Evolutionary conservation across 768 basidiomycete genomes (phyloP).

Genomic region (Mycena rebaudengoi): DNA sequence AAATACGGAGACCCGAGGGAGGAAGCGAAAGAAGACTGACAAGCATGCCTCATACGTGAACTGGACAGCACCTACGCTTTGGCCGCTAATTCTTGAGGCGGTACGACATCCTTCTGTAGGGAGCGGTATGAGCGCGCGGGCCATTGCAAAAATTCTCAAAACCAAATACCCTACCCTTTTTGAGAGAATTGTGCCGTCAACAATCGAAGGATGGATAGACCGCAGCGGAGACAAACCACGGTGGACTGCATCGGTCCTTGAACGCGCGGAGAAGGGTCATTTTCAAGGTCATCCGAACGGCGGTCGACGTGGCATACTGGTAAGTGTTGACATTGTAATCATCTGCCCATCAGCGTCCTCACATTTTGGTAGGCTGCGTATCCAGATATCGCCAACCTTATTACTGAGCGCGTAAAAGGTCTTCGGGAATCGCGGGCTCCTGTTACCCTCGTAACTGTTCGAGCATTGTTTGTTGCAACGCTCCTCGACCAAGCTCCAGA

Average conservation of each 20-base stretch:
- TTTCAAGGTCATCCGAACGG: slow-evolving; percentile 22
- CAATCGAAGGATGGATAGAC: background rate
- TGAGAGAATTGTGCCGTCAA: background rate
- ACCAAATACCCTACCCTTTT: background rate
- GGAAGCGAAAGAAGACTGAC: background rate
- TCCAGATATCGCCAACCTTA: slow-evolving; percentile 1
- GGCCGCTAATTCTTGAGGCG: background rate
- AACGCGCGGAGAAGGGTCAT: slow-evolving; percentile 3
- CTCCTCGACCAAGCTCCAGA: background rate
- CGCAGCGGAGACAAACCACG: background rate
- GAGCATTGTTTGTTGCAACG: background rate
- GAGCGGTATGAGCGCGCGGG: background rate
- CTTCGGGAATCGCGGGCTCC: background rate
- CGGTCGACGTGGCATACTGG: slow-evolving; percentile 14
- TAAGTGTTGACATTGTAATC: background rate
- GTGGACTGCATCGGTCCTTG: background rate
- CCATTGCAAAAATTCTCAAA: background rate
- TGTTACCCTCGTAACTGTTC: background rate
- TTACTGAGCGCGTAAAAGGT: background rate
- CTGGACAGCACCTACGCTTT: background rate
- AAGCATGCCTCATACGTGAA: background rate
- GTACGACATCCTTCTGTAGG: background rate
- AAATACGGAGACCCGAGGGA: background rate
- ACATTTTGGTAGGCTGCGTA: background rate
- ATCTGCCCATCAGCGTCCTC: background rate